Evolutionary conservation across 164 flowering plant species (phyloP), one percentile per base, ranked within the genome.

Genomic region (Chimonanthus praecox): DNA sequence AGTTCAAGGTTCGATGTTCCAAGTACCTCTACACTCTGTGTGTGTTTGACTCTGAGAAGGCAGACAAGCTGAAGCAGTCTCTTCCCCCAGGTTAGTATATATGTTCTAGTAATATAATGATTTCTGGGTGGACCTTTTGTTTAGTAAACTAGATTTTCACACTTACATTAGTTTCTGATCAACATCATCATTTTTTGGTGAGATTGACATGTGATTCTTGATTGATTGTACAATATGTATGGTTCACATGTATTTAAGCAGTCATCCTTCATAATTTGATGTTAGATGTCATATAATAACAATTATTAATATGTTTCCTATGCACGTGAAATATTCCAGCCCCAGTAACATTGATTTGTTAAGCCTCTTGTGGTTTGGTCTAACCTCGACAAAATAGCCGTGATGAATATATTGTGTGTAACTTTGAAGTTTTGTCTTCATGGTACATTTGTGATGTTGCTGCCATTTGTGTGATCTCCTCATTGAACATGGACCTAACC

Each of bases 61-160:
- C 94, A 51, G 89, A 88, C 72, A 90, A 90, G 85, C 77, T 90
- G 90, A 90, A 90, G 87, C 94, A 88, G 66, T 90, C 94, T n/a
- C 94, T 90, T 80, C 94, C 92, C 16, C 94, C 92, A 82, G 90
- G 92, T 89, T 58, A 63, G 76, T 69, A 6, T 50, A 16, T 49
- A 51, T 20, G 13, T 20, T 33, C 45, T 33, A 33, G 10, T 63
- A 20, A 21, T 4, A 2, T 63, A 8, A 44, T 8, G 33, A 18
- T 20, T 18, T 21, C 33, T 33, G 60, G 60, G 60, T 54, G 60
- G 16, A 63, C 66, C 6, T 4, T 8, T 63, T 63, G 6, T 9
- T 63, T 18, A 9, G n/a, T 20, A 18, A n/a, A 58, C 4, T 13
- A 10, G 61, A 13, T 58, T n/a, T 58, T 9, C 16, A 13, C 16